Conservation (phyloP, 23 red algal genomes). For the Gracilaria caudata region DNA sequence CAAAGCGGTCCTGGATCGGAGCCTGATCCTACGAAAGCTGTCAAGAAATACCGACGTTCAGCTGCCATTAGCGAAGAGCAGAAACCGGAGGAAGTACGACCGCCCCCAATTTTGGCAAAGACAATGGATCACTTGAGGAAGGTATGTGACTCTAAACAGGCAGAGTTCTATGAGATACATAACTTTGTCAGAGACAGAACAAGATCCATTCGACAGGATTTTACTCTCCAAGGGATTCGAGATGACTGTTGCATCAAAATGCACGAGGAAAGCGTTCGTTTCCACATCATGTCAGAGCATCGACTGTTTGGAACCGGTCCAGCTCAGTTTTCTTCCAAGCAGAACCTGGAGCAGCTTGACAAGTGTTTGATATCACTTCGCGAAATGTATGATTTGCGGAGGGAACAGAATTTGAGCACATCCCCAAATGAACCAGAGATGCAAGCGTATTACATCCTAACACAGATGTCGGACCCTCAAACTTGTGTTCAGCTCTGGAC, state of each 20-base stretch:
- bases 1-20: slow-evolving; percentile 26
- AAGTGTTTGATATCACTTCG: slow-evolving; percentile 93
- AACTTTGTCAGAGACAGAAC: slow-evolving; percentile 93
- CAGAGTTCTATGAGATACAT: slow-evolving; percentile 82
- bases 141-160: slow-evolving; percentile 38
- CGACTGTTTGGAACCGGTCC: slow-evolving; percentile 65
- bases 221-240: slow-evolving; percentile 85
- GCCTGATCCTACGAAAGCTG: slow-evolving; percentile 72
- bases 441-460: slow-evolving; percentile 63
- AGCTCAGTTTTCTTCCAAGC: slow-evolving; percentile 82
- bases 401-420: slow-evolving; percentile 30
- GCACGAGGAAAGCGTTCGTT: slow-evolving; percentile 90
- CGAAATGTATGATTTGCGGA: slow-evolving; percentile 86
- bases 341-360: slow-evolving; percentile 97
- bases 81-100: slow-evolving; percentile 72
- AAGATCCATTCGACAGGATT: slow-evolving; percentile 94
- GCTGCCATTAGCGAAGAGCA: slow-evolving; percentile 87
- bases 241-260: slow-evolving; percentile 70
- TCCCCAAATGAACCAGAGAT: slow-evolving; percentile 59
- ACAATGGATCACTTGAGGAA: slow-evolving; percentile 90
- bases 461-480: slow-evolving; percentile 55
- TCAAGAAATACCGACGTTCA: slow-evolving; percentile 96
- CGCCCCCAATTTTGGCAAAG: slow-evolving; percentile 67
- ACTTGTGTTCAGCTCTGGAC: slow-evolving; percentile 50
- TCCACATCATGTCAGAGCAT: slow-evolving; percentile 90